phyloP scores from a whole-genome alignment of 202 grass and related monocot genomes.

The Cymbopogon flexuosus region DNA sequence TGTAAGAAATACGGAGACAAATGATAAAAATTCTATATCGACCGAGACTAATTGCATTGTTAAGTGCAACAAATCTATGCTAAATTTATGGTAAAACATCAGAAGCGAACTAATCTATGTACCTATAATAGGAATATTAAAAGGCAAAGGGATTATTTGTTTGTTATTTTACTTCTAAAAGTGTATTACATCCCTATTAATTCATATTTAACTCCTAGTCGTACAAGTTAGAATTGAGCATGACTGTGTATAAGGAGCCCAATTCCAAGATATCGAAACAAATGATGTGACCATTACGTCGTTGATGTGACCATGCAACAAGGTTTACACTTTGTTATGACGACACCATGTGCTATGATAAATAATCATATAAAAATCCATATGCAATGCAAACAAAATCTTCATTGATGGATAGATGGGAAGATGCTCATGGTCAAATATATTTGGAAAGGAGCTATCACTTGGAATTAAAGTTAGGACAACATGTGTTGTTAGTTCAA shows the following conservation, averaged over 20 bases:
- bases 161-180: background rate
- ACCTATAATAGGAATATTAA: too few relatives aligned
- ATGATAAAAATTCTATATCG: background rate
- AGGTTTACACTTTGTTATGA: background rate
- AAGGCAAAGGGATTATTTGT: too few relatives aligned
- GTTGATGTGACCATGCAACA: background rate
- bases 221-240: background rate
- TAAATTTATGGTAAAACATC: background rate
- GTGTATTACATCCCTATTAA: background rate
- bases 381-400: background rate
- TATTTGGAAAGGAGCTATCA: background rate
- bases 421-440: background rate
- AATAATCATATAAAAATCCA: background rate
- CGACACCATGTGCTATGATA: background rate
- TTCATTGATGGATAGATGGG: background rate
- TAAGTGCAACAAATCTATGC: background rate
- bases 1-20: background rate
- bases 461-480: background rate
- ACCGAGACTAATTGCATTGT: background rate
- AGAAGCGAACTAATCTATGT: background rate
- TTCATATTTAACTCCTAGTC: background rate
- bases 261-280: background rate
- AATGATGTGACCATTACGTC: background rate
- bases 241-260: background rate
- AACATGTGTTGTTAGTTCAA: background rate